phyloP scores from a whole-genome alignment of 306 rosid species.

The Fragaria vesca region DNA sequence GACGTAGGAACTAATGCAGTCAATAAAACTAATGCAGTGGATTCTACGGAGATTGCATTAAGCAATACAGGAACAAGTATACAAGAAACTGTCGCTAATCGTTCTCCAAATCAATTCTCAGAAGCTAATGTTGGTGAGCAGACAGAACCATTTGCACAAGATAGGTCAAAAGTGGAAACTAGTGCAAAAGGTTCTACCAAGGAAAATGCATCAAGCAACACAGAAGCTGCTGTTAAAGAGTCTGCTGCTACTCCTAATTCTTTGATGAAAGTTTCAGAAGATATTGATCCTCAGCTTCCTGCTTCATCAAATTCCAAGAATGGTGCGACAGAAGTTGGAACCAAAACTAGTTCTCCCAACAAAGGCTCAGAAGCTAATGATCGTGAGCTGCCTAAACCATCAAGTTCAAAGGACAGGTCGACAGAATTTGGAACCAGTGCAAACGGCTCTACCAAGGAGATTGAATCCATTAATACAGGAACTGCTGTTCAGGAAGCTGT shows the following conservation, averaged over 20 bases:
- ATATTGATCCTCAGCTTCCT: not conserved
- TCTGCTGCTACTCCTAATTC: not conserved
- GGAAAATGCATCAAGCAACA: conserved; percentile 21
- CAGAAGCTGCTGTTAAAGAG: not conserved
- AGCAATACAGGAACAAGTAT: not conserved
- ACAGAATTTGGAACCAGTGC: not conserved
- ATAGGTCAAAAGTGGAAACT: conserved; percentile 26
- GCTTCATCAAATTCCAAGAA: not conserved
- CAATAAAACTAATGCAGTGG: conserved; percentile 10
- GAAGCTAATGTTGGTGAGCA: conserved; percentile 36
- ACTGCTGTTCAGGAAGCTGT: not conserved
- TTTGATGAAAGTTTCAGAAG: not conserved
- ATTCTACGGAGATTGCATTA: not conserved
- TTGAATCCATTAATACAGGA: not conserved
- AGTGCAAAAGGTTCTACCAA: conserved; percentile 23
- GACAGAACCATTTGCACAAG: conserved; percentile 24
- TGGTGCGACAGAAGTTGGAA: not conserved
- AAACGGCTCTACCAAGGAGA: not conserved
- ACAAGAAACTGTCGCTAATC: conserved; percentile 21
- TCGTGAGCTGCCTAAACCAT: not conserved
- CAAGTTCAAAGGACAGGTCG: not conserved
- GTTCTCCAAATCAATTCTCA: conserved; percentile 33
- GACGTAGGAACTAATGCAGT: conserved; percentile 14
- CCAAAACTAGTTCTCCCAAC: conserved; percentile 10
- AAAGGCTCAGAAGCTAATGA: not conserved